Conservation (phyloP, 129 eudicot species). For the Arctium lappa region DNA sequence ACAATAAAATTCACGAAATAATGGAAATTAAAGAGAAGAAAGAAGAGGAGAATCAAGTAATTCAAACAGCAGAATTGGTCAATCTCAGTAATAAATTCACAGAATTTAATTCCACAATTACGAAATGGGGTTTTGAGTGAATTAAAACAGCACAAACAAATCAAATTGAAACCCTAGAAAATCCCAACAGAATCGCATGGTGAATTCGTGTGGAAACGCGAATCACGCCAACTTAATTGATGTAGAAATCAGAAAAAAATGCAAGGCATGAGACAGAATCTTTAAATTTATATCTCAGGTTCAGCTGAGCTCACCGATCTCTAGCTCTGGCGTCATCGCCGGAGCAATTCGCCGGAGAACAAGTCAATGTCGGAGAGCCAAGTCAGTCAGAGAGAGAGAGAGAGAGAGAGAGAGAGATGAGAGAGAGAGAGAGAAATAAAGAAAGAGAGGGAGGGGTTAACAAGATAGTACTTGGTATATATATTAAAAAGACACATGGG, state of each 20-base stretch:
- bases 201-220: constrained; percentile 32
- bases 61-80: constrained; percentile 19
- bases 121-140: constrained; percentile 3
- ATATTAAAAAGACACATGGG: constrained; percentile 15
- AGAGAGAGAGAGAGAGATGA: constrained; percentile 15
- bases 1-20: neutral
- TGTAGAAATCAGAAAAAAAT: constrained; percentile 10
- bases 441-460: constrained; percentile 16
- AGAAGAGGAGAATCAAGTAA: neutral
- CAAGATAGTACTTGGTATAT: constrained; percentile 14
- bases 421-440: neutral
- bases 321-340: constrained; percentile 34
- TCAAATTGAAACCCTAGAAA: constrained; percentile 23
- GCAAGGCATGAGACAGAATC: constrained; percentile 10
- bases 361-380: constrained; percentile 41
- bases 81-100: constrained; percentile 26
- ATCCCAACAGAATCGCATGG: constrained; percentile 27
- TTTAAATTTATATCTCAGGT: constrained; percentile 19
- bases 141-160: neutral
- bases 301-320: constrained; percentile 58
- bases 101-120: constrained; percentile 18
- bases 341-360: constrained; percentile 29
- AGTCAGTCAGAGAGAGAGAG: constrained; percentile 28
- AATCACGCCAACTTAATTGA: constrained; percentile 27
- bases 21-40: neutral